A percentile compares a stretch with the other conserved stretches of the same genome.
These are phyloP conservation scores for Entophlyctis luteolus DNA, from an alignment of 192 early-diverging fungal genomes.

Conservation along the genomic window DNA sequence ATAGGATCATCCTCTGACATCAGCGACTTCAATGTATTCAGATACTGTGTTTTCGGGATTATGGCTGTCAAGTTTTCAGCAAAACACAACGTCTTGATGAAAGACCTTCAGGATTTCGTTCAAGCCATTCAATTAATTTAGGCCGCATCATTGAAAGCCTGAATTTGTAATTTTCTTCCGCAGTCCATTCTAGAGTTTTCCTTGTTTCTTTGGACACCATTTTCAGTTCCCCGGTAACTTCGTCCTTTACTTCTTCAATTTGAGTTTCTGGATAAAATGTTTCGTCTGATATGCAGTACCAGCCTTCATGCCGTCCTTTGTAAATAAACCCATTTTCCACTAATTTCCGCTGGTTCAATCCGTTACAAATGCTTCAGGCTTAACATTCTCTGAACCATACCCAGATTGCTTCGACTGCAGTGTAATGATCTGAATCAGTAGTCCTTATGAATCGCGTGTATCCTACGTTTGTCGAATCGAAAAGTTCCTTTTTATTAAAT, in stretches of 20 bases:
- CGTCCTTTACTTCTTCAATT: constrained; percentile 60
- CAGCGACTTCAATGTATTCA: constrained; percentile 16
- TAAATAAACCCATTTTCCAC: constrained; percentile 74
- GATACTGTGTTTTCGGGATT: constrained; percentile 54
- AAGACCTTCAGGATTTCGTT: constrained; percentile 56
- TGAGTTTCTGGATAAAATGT: constrained; percentile 77
- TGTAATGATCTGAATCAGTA: constrained; percentile 69
- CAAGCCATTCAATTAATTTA: constrained; percentile 65
- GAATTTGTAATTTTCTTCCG: constrained; percentile 94
- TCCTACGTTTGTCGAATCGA: constrained; percentile 65
- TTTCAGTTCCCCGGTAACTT: constrained; percentile 34
- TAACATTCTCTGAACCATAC: too few species aligned
- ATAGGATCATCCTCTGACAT: constrained; percentile 34
- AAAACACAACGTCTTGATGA: not conserved
- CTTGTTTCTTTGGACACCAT: constrained; percentile 79
- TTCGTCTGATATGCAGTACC: constrained; percentile 96
- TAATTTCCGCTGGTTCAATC: constrained; percentile 48
- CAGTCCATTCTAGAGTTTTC: constrained; percentile 80
- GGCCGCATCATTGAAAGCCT: constrained; percentile 61
- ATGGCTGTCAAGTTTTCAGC: constrained; percentile 44
- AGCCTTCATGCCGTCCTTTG: constrained; percentile 86
- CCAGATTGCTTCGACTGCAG: constrained; percentile 75
- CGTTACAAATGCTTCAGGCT: too few species aligned
- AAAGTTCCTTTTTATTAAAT: constrained; percentile 50
- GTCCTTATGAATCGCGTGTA: constrained; percentile 86